These are phyloP conservation scores for Geosiphon pyriformis DNA, from an alignment of 192 early-diverging fungal genomes.

Conservation along the genomic window DNA sequence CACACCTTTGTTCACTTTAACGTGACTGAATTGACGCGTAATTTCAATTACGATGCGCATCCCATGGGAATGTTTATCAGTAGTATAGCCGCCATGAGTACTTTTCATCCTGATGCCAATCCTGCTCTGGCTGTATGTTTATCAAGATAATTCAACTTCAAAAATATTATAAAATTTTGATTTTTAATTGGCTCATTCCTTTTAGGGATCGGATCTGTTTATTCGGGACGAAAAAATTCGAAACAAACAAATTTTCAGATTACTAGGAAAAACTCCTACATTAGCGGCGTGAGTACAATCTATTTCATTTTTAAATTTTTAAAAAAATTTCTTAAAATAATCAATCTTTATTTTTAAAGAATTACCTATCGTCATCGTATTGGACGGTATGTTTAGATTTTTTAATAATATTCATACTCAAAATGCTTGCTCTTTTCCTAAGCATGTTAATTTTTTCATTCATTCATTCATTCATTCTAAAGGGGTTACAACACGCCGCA, in stretches of 20 bases:
- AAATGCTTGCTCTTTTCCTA: too few relatives aligned
- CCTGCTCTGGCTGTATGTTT: conserved; percentile 42
- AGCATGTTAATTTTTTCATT: not conserved
- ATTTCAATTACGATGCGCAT: conserved; percentile 63
- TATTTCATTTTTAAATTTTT: not conserved
- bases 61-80: conserved; percentile 62
- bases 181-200: not conserved
- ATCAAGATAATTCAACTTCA: not conserved
- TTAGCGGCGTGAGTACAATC: conserved; percentile 42
- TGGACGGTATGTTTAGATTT: conserved; percentile 30
- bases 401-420: too few relatives aligned
- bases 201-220: conserved; percentile 42
- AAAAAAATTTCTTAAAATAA: not conserved
- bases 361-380: conserved; percentile 57
- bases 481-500: conserved; percentile 30
- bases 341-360: not conserved
- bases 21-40: conserved; percentile 46
- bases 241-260: conserved; percentile 53
- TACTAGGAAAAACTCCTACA: conserved; percentile 60
- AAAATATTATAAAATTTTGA: not conserved
- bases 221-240: conserved; percentile 26
- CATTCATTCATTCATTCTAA: not conserved
- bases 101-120: conserved; percentile 67
- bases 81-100: conserved; percentile 54
- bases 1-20: conserved; percentile 54